Base-by-base conservation (phyloP, 768 basidiomycete genomes). In the Rubroboletus satanas region DNA sequence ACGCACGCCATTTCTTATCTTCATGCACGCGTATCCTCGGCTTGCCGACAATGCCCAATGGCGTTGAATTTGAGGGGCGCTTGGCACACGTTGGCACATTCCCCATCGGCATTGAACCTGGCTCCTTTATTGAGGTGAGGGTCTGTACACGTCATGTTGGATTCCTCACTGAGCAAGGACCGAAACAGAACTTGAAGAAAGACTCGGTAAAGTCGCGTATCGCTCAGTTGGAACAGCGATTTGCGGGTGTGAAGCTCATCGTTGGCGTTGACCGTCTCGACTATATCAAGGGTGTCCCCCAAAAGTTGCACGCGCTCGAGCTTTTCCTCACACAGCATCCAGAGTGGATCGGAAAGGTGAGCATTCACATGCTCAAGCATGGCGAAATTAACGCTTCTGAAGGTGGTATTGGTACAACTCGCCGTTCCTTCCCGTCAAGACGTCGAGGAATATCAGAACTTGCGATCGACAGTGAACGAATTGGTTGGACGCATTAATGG, bases 261-360 rank as follows among this genome's bases (percentile, higher is more conserved):
- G 93, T 98, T 60, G 97, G 97, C 48, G 97, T 99, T 28, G 97
- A 99, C 71, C 87, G 97, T 43, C 80, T 99, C 51, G 97, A 99
- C 70, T 99, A 99, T 74, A 98, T 99, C 85, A 99, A 99, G 79
- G 97, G 97, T 66, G 93, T 99, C 33, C 97, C 97, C 2, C 97
- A 99, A 71, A 99, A 99, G 74, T 74, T 99, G 45, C 93, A 98
- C 68, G 95, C 92, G 0, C 82, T 99, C 54, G 97, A 99, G 68
- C 83, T 96, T 41, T 99, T 99, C 83, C 81, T 99, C 32, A 84
- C 88, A 18, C 95, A 98, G 62, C 96, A 99, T 70, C 97, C 97
- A 5, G 97, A 99, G 73, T 98, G 95, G 95, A 93, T 98, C 63
- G 97, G 97, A 64, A 99, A 96, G 80, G 90, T 85, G 46, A 35